Conservation (phyloP, 1,139 yeast species). For the Kurtzmaniella quercitrusa region DNA sequence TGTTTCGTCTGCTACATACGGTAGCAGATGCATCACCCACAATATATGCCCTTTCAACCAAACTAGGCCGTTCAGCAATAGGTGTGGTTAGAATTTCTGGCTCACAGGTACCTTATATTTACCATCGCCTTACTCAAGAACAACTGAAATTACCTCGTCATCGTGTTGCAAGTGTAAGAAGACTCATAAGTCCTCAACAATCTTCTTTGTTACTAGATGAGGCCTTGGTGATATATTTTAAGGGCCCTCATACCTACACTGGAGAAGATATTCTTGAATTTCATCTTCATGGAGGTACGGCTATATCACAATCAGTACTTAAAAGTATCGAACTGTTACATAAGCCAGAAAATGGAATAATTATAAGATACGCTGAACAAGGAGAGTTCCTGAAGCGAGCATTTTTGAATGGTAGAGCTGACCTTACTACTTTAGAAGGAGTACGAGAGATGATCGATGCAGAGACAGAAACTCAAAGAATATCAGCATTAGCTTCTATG, state of each 20-base stretch:
- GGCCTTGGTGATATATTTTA: slow-evolving; percentile 66
- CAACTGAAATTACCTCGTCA: slow-evolving; percentile 34
- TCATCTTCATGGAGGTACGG: slow-evolving; percentile 91
- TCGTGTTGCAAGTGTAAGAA: slow-evolving; percentile 54
- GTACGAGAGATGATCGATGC: slow-evolving; percentile 87
- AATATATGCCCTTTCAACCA: slow-evolving; percentile 85
- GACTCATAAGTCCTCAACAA: slow-evolving; percentile 38
- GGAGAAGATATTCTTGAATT: slow-evolving; percentile 89
- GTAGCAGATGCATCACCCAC: slow-evolving; percentile 44
- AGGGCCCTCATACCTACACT: slow-evolving; percentile 79
- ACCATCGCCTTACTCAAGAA: slow-evolving; percentile 40
- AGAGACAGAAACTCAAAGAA: slow-evolving; percentile 85
- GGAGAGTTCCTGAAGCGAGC: slow-evolving; percentile 93
- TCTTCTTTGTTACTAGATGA: slow-evolving; percentile 57
- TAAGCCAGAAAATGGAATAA: slow-evolving; percentile 28
- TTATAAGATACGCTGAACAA: slow-evolving; percentile 78
- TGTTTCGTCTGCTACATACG: background rate
- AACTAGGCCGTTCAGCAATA: slow-evolving; percentile 77
- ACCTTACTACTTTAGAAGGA: slow-evolving; percentile 85
- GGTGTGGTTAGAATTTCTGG: slow-evolving; percentile 87
- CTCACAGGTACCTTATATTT: slow-evolving; percentile 47
- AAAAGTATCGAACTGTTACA: slow-evolving; percentile 57
- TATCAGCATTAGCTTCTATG: slow-evolving; percentile 68
- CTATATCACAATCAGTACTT: slow-evolving; percentile 69
- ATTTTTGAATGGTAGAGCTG: slow-evolving; percentile 63